These are phyloP conservation scores for Diplocarpon mali DNA, from an alignment of 2,329 filamentous ascomycete species.

Conservation along the genomic window DNA sequence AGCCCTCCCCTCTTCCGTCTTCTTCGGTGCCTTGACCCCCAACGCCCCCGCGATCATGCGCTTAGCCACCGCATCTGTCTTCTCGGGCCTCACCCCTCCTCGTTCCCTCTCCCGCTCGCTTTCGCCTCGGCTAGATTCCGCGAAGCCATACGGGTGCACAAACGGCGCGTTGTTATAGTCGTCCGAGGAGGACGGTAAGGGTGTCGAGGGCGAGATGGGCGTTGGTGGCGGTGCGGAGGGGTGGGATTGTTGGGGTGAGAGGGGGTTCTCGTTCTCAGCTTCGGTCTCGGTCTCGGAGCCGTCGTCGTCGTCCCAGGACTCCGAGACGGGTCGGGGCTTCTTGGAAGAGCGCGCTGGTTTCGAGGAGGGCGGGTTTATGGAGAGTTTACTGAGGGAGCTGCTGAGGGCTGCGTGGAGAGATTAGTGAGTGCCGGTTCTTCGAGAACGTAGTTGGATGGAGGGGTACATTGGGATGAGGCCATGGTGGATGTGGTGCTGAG, in stretches of 20 bases:
- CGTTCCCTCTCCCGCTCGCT: conserved; percentile 14
- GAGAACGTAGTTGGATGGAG: neutral
- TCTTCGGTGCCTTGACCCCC: conserved; percentile 67
- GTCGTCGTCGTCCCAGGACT: conserved; percentile 71
- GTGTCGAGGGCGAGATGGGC: conserved; percentile 45
- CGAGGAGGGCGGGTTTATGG: conserved; percentile 17
- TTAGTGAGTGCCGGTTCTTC: neutral
- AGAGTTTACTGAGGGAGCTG: conserved; percentile 21
- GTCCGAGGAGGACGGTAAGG: conserved; percentile 2
- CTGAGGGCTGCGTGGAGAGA: conserved; percentile 19
- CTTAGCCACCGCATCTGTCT: conserved; percentile 83
- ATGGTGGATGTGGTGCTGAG: neutral
- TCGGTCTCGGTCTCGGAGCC: conserved; percentile 28
- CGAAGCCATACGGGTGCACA: conserved; percentile 18
- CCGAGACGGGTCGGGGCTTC: conserved; percentile 39
- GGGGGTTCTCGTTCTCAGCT: conserved; percentile 21
- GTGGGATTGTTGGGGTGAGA: conserved; percentile 23
- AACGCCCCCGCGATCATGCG: conserved; percentile 83
- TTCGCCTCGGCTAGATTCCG: neutral
- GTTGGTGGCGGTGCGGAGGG: conserved; percentile 54
- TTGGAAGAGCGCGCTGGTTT: conserved; percentile 17
- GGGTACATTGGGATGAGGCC: neutral
- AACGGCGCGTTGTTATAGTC: conserved; percentile 3
- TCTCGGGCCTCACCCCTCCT: conserved; percentile 54
- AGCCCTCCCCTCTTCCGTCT: conserved; percentile 78